A percentile compares a stretch with the other conserved stretches of the same genome.
Evolutionary conservation across 805 yeast genomes (phyloP).

Genomic region (Candida nanaspora): DNA sequence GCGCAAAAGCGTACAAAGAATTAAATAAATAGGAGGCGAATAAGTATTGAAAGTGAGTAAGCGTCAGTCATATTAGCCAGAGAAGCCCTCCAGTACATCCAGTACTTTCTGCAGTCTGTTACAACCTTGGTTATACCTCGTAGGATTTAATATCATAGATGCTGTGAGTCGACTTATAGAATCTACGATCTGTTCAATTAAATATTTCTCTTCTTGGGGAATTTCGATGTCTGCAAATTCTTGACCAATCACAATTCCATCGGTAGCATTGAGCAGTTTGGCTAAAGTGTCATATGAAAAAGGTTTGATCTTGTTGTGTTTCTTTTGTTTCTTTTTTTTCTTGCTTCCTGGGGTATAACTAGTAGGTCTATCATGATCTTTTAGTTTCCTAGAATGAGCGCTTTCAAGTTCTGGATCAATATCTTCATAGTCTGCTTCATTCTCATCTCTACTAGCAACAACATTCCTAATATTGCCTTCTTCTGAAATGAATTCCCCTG

Average conservation of each 20-base stretch:
- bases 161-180: conserved; percentile 79
- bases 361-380: background rate
- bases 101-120: conserved; percentile 75
- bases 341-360: background rate
- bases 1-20: too few species aligned
- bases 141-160: conserved; percentile 83
- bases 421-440: conserved; percentile 14
- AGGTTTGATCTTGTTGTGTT: conserved; percentile 20
- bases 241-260: conserved; percentile 56
- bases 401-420: conserved; percentile 5
- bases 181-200: conserved; percentile 81
- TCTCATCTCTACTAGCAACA: too few species aligned
- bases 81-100: conserved; percentile 79
- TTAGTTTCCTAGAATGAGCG: conserved; percentile 1
- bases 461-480: too few species aligned
- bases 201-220: conserved; percentile 67
- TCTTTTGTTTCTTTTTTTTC: conserved; percentile 8
- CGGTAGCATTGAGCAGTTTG: conserved; percentile 46
- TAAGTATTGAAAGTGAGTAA: background rate
- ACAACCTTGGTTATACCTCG: conserved; percentile 73
- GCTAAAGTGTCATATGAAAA: conserved; percentile 38
- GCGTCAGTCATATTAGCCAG: conserved; percentile 1
- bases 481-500: too few species aligned
- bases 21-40: background rate
- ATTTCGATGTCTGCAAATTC: conserved; percentile 70